A percentile compares a stretch with the other conserved stretches of the same genome.
Evolutionary conservation across 2,329 filamentous ascomycete genomes (phyloP).

Genomic region (Falciphora oryzae): DNA sequence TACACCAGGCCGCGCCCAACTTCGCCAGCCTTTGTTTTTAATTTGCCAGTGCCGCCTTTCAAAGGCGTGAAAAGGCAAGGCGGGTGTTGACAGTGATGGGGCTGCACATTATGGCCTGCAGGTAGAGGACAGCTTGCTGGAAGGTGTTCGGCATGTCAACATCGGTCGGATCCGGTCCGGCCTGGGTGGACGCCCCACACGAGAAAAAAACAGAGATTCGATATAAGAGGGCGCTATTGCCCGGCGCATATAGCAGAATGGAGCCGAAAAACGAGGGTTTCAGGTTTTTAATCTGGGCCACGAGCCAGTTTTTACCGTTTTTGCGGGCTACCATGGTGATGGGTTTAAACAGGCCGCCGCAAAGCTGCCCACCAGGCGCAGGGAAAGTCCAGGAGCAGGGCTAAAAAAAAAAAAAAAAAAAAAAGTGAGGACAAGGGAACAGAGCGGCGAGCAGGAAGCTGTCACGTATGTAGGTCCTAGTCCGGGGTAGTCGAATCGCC

Average conservation of each 20-base stretch:
- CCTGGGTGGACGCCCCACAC: conserved; percentile 83
- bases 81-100: conserved; percentile 79
- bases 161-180: conserved; percentile 78
- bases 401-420: no score
- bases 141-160: conserved; percentile 63
- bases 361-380: background rate
- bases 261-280: conserved; percentile 60
- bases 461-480: background rate
- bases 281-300: conserved; percentile 40
- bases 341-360: background rate
- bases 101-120: conserved; percentile 68
- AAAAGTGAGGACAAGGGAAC: background rate
- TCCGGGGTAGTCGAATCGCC: background rate
- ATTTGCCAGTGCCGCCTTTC: background rate
- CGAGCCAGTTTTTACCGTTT: conserved; percentile 19
- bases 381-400: background rate
- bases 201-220: conserved; percentile 85
- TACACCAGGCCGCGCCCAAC: conserved; percentile 27
- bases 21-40: conserved; percentile 23
- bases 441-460: background rate
- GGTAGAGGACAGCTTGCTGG: conserved; percentile 67
- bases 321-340: background rate
- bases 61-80: conserved; percentile 87
- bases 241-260: conserved; percentile 63
- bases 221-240: conserved; percentile 65